phyloP scores from a whole-genome alignment of 495 filamentous ascomycete species.

The Annulohypoxylon moriforme region DNA sequence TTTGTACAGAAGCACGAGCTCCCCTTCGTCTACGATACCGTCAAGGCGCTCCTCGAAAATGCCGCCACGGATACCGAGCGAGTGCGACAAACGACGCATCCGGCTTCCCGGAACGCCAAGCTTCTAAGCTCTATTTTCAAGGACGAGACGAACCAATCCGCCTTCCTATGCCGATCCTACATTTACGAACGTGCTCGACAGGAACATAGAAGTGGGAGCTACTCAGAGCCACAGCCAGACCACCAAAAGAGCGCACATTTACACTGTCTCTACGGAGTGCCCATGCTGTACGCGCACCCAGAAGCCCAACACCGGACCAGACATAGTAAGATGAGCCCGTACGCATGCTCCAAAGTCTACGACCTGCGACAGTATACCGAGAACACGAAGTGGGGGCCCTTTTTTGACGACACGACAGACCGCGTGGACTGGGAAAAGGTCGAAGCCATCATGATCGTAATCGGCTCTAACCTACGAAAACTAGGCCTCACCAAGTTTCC shows the following conservation, averaged over 20 bases:
- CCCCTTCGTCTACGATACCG: slow-evolving; percentile 53
- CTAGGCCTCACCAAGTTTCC: slow-evolving; percentile 57
- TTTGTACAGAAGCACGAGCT: slow-evolving; percentile 46
- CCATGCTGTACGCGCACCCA: slow-evolving; percentile 47
- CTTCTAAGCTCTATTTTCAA: slow-evolving; percentile 59
- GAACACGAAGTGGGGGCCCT: slow-evolving; percentile 70
- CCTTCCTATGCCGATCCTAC: slow-evolving; percentile 64
- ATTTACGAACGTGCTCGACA: slow-evolving; percentile 61
- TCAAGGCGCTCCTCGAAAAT: slow-evolving; percentile 52
- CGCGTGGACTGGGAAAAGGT: slow-evolving; percentile 77
- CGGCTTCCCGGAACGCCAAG: slow-evolving; percentile 57
- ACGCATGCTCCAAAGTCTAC: slow-evolving; percentile 70
- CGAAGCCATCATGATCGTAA: slow-evolving; percentile 71
- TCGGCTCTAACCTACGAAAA: slow-evolving; percentile 64
- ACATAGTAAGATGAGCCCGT: slow-evolving; percentile 57
- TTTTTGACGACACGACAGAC: slow-evolving; percentile 61
- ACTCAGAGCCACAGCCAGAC: slow-evolving; percentile 29
- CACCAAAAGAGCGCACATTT: slow-evolving; percentile 71
- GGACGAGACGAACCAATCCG: slow-evolving; percentile 51
- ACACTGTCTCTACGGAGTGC: slow-evolving; percentile 69
- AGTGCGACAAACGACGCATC: slow-evolving; percentile 44
- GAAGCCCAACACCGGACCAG: slow-evolving; percentile 43
- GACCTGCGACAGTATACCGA: slow-evolving; percentile 71
- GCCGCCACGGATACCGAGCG: slow-evolving; percentile 42
- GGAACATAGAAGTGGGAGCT: slow-evolving; percentile 11